Conservation (phyloP, 2,329 filamentous ascomycete species). For the Raffaelea deltoideospora region DNA sequence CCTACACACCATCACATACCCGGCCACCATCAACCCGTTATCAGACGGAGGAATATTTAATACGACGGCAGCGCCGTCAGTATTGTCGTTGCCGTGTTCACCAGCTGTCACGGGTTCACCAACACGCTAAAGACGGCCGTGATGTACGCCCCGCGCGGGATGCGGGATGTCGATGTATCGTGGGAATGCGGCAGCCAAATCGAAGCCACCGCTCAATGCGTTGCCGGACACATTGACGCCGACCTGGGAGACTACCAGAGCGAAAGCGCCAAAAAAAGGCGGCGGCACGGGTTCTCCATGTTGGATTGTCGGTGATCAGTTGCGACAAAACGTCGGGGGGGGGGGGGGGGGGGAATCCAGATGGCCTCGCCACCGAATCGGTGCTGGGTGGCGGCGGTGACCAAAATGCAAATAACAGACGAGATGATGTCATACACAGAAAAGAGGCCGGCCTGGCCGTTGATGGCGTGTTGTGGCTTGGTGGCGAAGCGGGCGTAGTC, state of each 20-base stretch:
- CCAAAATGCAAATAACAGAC: constrained; percentile 22
- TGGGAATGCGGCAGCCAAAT: constrained; percentile 35
- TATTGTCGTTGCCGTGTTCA: constrained; percentile 28
- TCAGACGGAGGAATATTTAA: constrained; percentile 9
- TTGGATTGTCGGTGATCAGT: constrained; percentile 17
- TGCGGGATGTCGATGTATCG: constrained; percentile 39
- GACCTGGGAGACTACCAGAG: constrained; percentile 28
- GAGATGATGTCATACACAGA: constrained; percentile 22
- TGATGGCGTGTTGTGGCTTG: constrained; percentile 22
- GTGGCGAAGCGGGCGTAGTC: constrained; percentile 27
- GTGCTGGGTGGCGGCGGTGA: constrained; percentile 12
- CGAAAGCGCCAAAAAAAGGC: constrained; percentile 26
- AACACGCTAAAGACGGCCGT: constrained; percentile 27
- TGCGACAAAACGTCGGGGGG: constrained; percentile 21
- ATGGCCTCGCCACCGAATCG: constrained; percentile 19
- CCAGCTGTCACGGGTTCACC: constrained; percentile 34
- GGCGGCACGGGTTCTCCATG: constrained; percentile 21
- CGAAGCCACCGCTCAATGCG: constrained; percentile 35
- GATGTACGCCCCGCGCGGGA: constrained; percentile 35
- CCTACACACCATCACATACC: constrained; percentile 17
- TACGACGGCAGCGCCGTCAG: constrained; percentile 29
- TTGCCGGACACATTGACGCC: constrained; percentile 31
- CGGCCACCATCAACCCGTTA: constrained; percentile 5
- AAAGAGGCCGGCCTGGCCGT: constrained; percentile 22
- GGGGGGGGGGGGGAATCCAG: constrained; percentile 30